Evolutionary conservation across 2,329 filamentous ascomycete genomes (phyloP).

Genomic region (Fusarium dlaminii): DNA sequence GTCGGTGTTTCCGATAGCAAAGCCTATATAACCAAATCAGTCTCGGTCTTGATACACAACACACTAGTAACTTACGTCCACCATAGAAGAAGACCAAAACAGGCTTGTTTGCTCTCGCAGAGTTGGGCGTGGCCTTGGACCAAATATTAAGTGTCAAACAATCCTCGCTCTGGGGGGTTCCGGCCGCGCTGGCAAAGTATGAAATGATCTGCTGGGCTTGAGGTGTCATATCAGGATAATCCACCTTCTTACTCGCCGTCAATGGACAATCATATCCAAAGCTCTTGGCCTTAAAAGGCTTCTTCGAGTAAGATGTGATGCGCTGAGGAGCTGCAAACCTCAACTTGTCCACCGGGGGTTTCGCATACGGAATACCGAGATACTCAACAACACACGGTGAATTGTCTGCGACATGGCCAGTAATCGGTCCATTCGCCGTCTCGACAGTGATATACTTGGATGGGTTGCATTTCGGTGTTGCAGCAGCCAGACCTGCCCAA

Average conservation of each 20-base stretch:
- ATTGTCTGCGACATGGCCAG: slow-evolving; percentile 45
- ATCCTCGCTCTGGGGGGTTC: slow-evolving; percentile 32
- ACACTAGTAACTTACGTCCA: slow-evolving; percentile 9
- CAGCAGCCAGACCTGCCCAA: slow-evolving; percentile 17
- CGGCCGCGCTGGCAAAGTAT: slow-evolving; percentile 33
- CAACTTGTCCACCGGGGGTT: slow-evolving; percentile 48
- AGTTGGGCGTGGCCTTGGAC: slow-evolving; percentile 31
- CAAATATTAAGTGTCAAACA: slow-evolving; percentile 38
- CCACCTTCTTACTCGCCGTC: slow-evolving; percentile 21
- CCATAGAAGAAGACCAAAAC: slow-evolving; percentile 38
- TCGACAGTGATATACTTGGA: slow-evolving; percentile 39
- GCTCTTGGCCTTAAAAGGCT: slow-evolving; percentile 7
- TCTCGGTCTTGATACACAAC: background rate
- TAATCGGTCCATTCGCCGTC: slow-evolving; percentile 48
- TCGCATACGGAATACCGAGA: slow-evolving; percentile 53
- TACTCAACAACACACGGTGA: slow-evolving; percentile 49
- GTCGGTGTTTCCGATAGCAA: slow-evolving; percentile 50
- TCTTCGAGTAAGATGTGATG: slow-evolving; percentile 19
- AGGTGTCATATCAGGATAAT: slow-evolving; percentile 31
- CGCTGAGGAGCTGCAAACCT: slow-evolving; percentile 50
- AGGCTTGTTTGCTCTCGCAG: slow-evolving; percentile 24
- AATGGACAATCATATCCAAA: slow-evolving; percentile 37
- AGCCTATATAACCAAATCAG: slow-evolving; percentile 37
- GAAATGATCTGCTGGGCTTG: slow-evolving; percentile 33
- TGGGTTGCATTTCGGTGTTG: slow-evolving; percentile 19